Evolutionary conservation across 768 basidiomycete species (phyloP), one percentile per base, ranked within the genome.

Genomic region (Strobilomyces confusus): DNA sequence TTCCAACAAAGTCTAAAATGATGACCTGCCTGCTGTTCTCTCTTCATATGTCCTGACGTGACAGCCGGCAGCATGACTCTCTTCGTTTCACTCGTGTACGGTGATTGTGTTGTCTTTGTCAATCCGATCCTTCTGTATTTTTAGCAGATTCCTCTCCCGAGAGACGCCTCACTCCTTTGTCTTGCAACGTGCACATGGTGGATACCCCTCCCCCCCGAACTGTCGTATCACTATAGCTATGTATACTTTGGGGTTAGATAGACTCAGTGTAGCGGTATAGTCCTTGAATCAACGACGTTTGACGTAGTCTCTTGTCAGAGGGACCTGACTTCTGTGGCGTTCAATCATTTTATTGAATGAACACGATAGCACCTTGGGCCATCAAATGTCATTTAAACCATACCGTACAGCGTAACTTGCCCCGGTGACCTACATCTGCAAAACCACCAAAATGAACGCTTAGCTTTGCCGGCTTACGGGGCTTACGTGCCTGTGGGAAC

Each of bases 101-200:
- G 26, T 52, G 26, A 14, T 13, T 7, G 6, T 25, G 17, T 47
- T 23, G 36, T 57, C 48, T 48, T 15, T 4, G 7, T 51, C 42
- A 47, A 9, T 51, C 46, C 49, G 9, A 25, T 54, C 49, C 29
- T 56, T 52, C 42, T 68, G 69, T 70, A 69, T 70, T 63, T 48
- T 41, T 70, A 69, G 67, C 52, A 26, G 22, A 40, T 48, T 30
- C 42, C 45, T 5, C 45, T 48, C 38, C 44, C 36, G 41, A 46
- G 43, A n/a, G 14, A 57, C 30, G 22, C 25, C 42, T 23, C 43
- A 17, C 44, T 55, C 54, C 36, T 41, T 36, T 38, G 8, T 40
- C 45, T 1, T 38, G 1, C 29, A n/a, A 48, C 19, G 17, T 9
- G n/a, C 49, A n/a, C 34, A 4, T 59, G 22, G 33, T 55, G 60